Evolutionary conservation across 495 filamentous ascomycete species (phyloP), one percentile per base, ranked within the genome.

Genomic region (Xylaria scruposa): DNA sequence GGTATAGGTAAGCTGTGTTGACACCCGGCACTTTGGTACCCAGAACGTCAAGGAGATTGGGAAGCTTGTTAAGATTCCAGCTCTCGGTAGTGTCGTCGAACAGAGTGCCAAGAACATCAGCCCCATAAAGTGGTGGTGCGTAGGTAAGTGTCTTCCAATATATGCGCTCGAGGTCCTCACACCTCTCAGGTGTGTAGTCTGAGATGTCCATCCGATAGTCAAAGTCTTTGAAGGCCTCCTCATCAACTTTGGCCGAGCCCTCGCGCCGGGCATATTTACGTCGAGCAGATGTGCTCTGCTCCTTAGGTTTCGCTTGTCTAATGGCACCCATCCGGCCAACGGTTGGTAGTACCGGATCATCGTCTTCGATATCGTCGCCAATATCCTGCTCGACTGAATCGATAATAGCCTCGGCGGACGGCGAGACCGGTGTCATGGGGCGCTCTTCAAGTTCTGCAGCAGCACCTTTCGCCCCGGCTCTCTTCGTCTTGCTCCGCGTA

Each of bases 101-200:
- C n/a, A 99, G 86, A 4, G 94, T 97, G 31, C 96, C 96, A 47
- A 93, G 92, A 88, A 99, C 95, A 83, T 99, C 96, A 10, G 97
- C 96, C 42, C 97, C 96, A 75, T 99, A 99, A 81, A 99, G 87
- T 0, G 96, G 96, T 60, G 92, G 92, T 72, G 94, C 97, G 82
- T 93, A 98, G 62, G 94, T 98, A 67, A 99, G 85, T 2, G 92
- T 95, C 82, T 94, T 97, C 96, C 96, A 99, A 79, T 99, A 99
- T 65, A 90, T 90, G 33, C 92, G 90, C 82, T 99, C 96, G 4
- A 99, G 85, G 81, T 99, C 97, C 60, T 95, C 92, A 77, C 96
- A 97, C 72, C 96, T 86, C 78, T 98, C 95, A 0, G 90, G 85
- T 0, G 95, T 97, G 78, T 91, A 99, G 40, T 98, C 94, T 47